phyloP scores from a whole-genome alignment of 768 basidiomycete species.

The Albatrellus ellisii region DNA sequence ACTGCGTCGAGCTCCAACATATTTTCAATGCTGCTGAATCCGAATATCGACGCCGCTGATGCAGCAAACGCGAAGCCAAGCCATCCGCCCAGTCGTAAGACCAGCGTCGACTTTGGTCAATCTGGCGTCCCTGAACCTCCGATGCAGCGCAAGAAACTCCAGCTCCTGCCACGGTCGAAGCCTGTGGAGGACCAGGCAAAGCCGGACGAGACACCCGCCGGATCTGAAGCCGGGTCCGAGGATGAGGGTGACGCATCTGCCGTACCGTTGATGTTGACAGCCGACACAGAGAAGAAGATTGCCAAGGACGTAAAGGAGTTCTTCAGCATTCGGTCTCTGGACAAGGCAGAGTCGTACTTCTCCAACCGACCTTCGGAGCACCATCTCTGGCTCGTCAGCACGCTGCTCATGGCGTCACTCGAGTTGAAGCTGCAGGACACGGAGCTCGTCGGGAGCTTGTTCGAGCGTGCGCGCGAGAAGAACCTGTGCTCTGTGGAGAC shows the following conservation, averaged over 20 bases:
- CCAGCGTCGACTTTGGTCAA: conserved; percentile 36
- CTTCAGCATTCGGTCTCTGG: conserved; percentile 70
- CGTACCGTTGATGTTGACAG: conserved; percentile 39
- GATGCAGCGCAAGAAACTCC: conserved; percentile 53
- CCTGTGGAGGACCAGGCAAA: conserved; percentile 39
- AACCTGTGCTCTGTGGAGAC: conserved; percentile 40
- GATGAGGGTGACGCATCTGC: conserved; percentile 31
- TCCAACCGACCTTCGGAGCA: conserved; percentile 51
- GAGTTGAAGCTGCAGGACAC: conserved; percentile 78
- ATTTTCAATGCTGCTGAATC: conserved; percentile 75
- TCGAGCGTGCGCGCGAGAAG: conserved; percentile 47
- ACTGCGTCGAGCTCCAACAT: conserved; percentile 75
- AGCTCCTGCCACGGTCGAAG: conserved; percentile 69
- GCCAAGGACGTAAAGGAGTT: conserved; percentile 78
- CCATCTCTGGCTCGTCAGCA: conserved; percentile 57
- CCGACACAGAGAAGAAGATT: conserved; percentile 62
- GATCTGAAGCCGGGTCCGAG: conserved; percentile 35
- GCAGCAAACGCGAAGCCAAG: conserved; percentile 38
- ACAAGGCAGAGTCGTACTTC: conserved; percentile 85
- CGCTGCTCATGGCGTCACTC: conserved; percentile 59
- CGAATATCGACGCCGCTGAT: conserved; percentile 42
- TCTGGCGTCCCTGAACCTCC: conserved; percentile 31
- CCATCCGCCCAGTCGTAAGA: conserved; percentile 34
- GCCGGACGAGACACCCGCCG: conserved; percentile 26
- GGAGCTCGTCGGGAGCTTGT: conserved; percentile 63